Evolutionary conservation across 176 grass and related monocot species (phyloP).

Genomic region (Eragrostis curvula): DNA sequence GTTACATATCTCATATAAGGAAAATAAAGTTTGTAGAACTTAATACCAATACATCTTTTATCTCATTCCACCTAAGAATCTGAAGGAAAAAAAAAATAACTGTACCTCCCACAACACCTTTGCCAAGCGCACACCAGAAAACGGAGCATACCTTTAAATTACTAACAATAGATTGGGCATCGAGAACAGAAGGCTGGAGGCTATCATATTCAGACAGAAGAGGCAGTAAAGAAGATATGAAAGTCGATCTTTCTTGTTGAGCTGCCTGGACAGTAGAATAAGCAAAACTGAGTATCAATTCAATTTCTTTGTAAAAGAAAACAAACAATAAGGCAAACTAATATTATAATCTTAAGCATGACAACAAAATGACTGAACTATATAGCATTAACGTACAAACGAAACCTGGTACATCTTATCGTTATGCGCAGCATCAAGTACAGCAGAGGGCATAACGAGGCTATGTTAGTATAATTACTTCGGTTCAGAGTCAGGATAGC

Average conservation of each 20-base stretch:
- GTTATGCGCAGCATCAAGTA: not conserved
- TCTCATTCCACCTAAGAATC: not conserved
- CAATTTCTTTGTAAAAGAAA: constrained; percentile 1
- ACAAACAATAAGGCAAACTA: constrained; percentile 13
- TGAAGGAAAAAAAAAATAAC: not conserved
- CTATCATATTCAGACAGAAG: constrained; percentile 86
- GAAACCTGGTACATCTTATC: not conserved
- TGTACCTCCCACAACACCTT: not conserved
- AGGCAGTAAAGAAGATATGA: constrained; percentile 87
- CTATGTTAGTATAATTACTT: no score
- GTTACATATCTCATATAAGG: not conserved
- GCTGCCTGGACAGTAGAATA: constrained; percentile 67
- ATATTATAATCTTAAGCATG: constrained; percentile 8
- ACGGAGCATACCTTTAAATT: constrained; percentile 67
- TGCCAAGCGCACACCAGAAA: constrained; percentile 6
- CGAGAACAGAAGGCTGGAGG: constrained; percentile 62
- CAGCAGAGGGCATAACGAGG: not conserved
- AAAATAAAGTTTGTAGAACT: constrained; percentile 2
- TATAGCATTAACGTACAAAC: not conserved
- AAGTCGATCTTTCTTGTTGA: constrained; percentile 87
- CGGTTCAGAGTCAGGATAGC: not conserved
- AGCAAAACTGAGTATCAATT: constrained; percentile 35
- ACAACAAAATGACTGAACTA: not conserved
- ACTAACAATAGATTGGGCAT: constrained; percentile 87
- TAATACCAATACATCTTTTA: constrained; percentile 15